phyloP scores from a whole-genome alignment of 2,329 filamentous ascomycete species.

The Madurella mycetomatis region DNA sequence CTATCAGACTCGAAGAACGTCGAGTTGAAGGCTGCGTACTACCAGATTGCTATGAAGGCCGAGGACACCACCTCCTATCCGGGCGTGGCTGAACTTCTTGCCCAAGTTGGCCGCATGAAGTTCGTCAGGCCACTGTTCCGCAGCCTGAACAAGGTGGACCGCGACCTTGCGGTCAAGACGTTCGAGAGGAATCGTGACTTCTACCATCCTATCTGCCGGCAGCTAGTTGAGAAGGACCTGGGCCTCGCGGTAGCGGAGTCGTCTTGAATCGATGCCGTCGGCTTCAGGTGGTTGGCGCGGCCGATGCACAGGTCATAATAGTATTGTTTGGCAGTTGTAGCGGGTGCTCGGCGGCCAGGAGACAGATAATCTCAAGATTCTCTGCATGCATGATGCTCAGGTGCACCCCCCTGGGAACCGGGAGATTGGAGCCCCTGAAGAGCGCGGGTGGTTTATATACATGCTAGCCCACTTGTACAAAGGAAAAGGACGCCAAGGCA shows the following conservation, averaged over 20 bases:
- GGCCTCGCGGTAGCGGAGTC: constrained; percentile 32
- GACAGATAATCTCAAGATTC: too few species aligned
- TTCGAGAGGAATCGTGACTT: constrained; percentile 87
- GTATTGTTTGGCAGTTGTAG: background rate
- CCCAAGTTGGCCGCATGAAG: constrained; percentile 90
- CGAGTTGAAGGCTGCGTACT: constrained; percentile 78
- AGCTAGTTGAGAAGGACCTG: constrained; percentile 82
- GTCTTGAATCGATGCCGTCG: background rate
- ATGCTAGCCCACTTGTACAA: too few species aligned
- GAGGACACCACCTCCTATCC: constrained; percentile 65
- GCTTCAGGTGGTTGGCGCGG: background rate
- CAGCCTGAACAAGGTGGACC: constrained; percentile 68
- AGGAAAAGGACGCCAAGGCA: too few species aligned
- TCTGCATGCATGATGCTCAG: too few species aligned
- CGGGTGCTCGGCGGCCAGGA: too few species aligned
- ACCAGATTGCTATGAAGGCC: constrained; percentile 71
- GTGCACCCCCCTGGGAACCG: too few species aligned
- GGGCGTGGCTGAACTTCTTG: constrained; percentile 69
- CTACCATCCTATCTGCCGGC: constrained; percentile 89
- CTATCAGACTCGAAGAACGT: constrained; percentile 75
- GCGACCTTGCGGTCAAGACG: constrained; percentile 69
- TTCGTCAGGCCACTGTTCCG: constrained; percentile 85
- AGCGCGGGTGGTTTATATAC: too few species aligned
- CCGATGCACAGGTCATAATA: background rate
- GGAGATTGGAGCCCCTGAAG: too few species aligned